phyloP scores from a whole-genome alignment of 352 stramenopile species.

The Pythium aristosporum region DNA sequence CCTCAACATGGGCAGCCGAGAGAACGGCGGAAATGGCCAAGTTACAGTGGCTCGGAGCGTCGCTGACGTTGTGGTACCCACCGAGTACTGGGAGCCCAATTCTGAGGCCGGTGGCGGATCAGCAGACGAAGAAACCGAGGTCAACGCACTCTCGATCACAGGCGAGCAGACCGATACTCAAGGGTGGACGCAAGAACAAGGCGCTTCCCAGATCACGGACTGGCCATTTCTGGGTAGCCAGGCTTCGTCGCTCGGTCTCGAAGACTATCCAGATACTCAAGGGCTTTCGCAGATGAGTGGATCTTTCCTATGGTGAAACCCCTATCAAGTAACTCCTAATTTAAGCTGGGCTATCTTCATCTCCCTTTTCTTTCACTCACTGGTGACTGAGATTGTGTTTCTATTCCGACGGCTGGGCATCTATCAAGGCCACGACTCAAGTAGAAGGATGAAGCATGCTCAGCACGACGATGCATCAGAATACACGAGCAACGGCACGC shows the following conservation, averaged over 20 bases:
- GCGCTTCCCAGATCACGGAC: constrained; percentile 26
- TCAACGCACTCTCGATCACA: not conserved
- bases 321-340: not conserved
- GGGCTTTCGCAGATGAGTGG: constrained; percentile 45
- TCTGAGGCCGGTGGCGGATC: not conserved
- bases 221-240: constrained; percentile 35
- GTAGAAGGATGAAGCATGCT: constrained; percentile 1
- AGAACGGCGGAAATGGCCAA: not conserved
- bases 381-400: not conserved
- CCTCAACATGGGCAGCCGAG: constrained; percentile 28
- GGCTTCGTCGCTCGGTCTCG: constrained; percentile 30
- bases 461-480: constrained; percentile 5
- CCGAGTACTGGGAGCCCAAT: not conserved
- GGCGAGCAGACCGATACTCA: not conserved
- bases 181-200: constrained; percentile 10
- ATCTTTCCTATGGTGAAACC: constrained; percentile 25
- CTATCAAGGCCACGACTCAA: not conserved
- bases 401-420: not conserved
- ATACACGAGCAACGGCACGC: constrained; percentile 37
- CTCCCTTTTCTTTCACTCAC: not conserved
- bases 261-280: constrained; percentile 60
- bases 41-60: constrained; percentile 33
- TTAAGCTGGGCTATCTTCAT: not conserved
- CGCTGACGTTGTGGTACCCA: constrained; percentile 28
- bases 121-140: not conserved